A percentile compares a stretch with the other conserved stretches of the same genome.
Evolutionary conservation across 345 rosid genomes (phyloP).

Genomic region (Rubroshorea leprosula): DNA sequence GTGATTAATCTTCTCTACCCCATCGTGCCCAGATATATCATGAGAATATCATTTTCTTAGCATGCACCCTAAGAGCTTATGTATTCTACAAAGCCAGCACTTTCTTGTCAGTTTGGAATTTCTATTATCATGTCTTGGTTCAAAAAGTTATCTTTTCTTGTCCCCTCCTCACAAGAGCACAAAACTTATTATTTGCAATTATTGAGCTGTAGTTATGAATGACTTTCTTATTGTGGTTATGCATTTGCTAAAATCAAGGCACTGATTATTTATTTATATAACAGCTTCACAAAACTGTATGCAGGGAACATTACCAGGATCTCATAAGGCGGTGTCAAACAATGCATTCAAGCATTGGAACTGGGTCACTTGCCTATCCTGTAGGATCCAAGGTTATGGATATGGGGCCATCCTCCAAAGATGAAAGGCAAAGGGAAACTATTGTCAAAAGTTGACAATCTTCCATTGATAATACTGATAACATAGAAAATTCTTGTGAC

Average conservation of each 20-base stretch:
- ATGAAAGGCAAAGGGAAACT: slow-evolving; percentile 41
- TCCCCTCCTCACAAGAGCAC: not conserved
- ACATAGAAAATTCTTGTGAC: slow-evolving; percentile 32
- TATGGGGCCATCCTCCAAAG: slow-evolving; percentile 72
- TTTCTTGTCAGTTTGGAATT: not conserved
- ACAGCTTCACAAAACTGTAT: slow-evolving; percentile 16
- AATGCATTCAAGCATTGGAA: slow-evolving; percentile 93
- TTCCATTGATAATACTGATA: slow-evolving; percentile 37
- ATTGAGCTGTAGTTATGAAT: not conserved
- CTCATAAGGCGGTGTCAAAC: slow-evolving; percentile 67
- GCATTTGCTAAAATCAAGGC: slow-evolving; percentile 3
- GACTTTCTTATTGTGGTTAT: not conserved
- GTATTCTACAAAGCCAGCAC: not conserved
- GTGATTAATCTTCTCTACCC: too few species aligned
- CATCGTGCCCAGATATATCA: not conserved
- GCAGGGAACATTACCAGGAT: slow-evolving; percentile 67
- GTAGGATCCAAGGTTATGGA: slow-evolving; percentile 97
- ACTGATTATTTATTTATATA: not conserved
- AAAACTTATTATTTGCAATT: slow-evolving; percentile 5
- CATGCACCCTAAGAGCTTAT: not conserved
- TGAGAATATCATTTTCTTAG: not conserved
- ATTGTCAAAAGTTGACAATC: slow-evolving; percentile 36
- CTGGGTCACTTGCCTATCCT: slow-evolving; percentile 83
- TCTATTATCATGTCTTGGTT: not conserved
- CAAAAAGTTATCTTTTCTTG: not conserved